Percentiles rank a stretch among this genome's conserved stretches.
phyloP scores from a whole-genome alignment of 1,139 yeast species.

The Blastobotrys malaysiensis region DNA sequence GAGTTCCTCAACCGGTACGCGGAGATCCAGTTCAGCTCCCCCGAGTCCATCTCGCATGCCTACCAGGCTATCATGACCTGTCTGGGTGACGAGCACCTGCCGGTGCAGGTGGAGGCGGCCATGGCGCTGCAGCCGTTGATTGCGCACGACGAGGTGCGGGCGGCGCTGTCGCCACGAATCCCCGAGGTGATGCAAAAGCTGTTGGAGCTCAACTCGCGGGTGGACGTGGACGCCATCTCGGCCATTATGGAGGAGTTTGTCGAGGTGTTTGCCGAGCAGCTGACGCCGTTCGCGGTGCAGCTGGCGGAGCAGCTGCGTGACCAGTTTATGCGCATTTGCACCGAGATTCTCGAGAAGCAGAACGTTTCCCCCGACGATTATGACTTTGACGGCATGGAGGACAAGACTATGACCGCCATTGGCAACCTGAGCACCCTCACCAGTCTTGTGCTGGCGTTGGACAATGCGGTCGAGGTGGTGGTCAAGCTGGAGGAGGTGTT shows the following conservation, averaged over 20 bases:
- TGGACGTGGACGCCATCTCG: slow-evolving; percentile 83
- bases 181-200: slow-evolving; percentile 80
- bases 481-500: slow-evolving; percentile 65
- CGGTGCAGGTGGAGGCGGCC: slow-evolving; percentile 80
- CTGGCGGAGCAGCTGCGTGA: slow-evolving; percentile 73
- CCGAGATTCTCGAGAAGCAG: slow-evolving; percentile 53
- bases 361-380: slow-evolving; percentile 27
- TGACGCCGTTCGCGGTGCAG: slow-evolving; percentile 91
- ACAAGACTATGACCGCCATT: slow-evolving; percentile 81
- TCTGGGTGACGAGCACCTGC: slow-evolving; percentile 54
- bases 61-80: slow-evolving; percentile 65
- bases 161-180: slow-evolving; percentile 60
- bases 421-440: slow-evolving; percentile 85
- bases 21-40: slow-evolving; percentile 51
- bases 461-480: slow-evolving; percentile 67
- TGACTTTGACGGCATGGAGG: slow-evolving; percentile 44
- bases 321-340: slow-evolving; percentile 70
- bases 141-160: slow-evolving; percentile 58
- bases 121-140: slow-evolving; percentile 79
- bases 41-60: slow-evolving; percentile 46
- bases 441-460: slow-evolving; percentile 81
- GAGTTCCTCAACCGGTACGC: slow-evolving; percentile 70
- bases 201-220: slow-evolving; percentile 67
- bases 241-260: slow-evolving; percentile 96
- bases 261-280: slow-evolving; percentile 77